Evolutionary conservation across 306 rosid genomes (phyloP).

Genomic region (Glycine tomentella): DNA sequence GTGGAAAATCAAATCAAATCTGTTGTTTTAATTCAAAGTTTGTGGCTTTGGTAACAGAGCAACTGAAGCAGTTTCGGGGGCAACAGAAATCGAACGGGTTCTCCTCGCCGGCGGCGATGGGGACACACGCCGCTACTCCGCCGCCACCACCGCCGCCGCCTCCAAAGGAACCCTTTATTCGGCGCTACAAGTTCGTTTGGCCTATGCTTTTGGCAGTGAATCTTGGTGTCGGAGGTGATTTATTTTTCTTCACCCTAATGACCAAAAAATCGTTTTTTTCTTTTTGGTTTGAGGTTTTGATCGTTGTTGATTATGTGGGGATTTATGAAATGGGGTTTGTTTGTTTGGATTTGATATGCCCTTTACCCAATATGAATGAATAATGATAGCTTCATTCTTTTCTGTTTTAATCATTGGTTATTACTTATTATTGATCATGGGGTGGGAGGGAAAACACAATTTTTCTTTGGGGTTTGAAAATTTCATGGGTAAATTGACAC

Average conservation of each 20-base stretch:
- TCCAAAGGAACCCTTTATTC: conserved; percentile 69
- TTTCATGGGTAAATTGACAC: neutral
- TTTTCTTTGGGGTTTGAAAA: conserved; percentile 9
- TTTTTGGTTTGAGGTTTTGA: neutral
- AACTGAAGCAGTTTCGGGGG: conserved; percentile 64
- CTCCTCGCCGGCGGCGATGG: conserved; percentile 62
- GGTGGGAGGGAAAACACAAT: conserved; percentile 1
- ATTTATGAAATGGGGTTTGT: conserved; percentile 19
- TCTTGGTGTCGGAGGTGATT: conserved; percentile 83
- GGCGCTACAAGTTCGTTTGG: conserved; percentile 84
- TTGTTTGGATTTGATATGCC: conserved; percentile 28
- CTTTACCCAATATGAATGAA: neutral
- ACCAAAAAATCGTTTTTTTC: neutral
- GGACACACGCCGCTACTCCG: conserved; percentile 42
- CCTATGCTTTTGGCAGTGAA: conserved; percentile 84
- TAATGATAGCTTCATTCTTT: neutral
- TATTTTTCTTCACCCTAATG: conserved; percentile 21
- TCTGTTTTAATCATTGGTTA: neutral
- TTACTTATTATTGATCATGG: neutral
- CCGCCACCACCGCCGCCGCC: conserved; percentile 48
- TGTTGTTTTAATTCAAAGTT: conserved; percentile 35
- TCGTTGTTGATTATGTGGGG: neutral
- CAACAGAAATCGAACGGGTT: conserved; percentile 52
- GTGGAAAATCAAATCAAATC: neutral
- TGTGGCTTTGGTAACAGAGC: conserved; percentile 51